phyloP scores from a whole-genome alignment of 306 rosid genomes.

The Dicorynia guianensis region DNA sequence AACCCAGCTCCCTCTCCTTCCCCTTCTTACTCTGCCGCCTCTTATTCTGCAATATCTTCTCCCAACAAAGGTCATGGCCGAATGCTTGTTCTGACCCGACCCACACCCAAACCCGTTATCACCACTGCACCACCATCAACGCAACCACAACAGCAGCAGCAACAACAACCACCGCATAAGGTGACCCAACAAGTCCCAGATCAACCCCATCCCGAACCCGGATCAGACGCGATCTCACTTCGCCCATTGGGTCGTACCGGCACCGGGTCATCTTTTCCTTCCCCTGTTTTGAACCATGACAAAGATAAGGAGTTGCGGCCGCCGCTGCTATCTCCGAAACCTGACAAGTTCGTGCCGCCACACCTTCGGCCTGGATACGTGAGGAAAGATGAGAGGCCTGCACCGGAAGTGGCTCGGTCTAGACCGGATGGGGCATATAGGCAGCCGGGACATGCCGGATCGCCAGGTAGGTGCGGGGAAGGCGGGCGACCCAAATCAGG shows the following conservation, averaged over 20 bases:
- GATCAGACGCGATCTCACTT: conserved; percentile 69
- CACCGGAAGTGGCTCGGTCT: conserved; percentile 48
- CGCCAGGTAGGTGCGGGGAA: conserved; percentile 48
- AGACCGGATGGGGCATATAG: conserved; percentile 44
- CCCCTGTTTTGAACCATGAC: conserved; percentile 42
- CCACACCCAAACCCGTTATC: conserved; percentile 54
- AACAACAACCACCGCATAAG: conserved; percentile 1
- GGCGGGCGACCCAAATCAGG: conserved; percentile 75
- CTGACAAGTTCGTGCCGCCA: conserved; percentile 79
- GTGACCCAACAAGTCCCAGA: conserved; percentile 42
- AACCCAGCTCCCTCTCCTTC: conserved; percentile 48
- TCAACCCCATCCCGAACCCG: conserved; percentile 46
- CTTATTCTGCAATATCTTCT: conserved; percentile 72
- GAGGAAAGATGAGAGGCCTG: conserved; percentile 52
- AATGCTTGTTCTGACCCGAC: conserved; percentile 78
- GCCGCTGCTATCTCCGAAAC: conserved; percentile 42
- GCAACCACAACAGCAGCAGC: conserved; percentile 18
- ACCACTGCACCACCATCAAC: conserved; percentile 29
- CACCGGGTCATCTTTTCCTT: conserved; percentile 30
- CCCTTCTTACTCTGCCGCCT: conserved; percentile 53
- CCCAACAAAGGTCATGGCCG: conserved; percentile 79
- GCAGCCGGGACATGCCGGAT: conserved; percentile 41
- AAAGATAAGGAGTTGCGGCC: conserved; percentile 46
- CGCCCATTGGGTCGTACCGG: conserved; percentile 78
- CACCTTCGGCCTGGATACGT: conserved; percentile 86